Conservation (phyloP, 148 eudicot genomes). For the Nyssa sinensis region DNA sequence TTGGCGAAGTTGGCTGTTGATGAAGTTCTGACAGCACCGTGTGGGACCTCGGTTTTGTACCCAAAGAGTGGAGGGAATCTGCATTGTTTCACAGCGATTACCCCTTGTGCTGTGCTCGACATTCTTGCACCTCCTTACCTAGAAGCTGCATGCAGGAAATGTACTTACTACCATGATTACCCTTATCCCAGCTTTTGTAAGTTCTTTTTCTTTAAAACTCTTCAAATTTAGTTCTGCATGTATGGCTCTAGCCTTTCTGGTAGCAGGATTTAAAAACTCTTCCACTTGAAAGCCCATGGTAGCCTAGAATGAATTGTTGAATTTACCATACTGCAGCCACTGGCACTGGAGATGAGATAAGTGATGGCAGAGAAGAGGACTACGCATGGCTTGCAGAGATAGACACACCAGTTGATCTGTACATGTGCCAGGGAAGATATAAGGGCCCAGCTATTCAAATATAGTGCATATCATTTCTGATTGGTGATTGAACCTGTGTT, state of each 20-base stretch:
- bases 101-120: conserved; percentile 94
- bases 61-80: conserved; percentile 86
- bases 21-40: conserved; percentile 79
- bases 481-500: not conserved
- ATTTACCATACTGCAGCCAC: conserved; percentile 31
- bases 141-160: conserved; percentile 79
- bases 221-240: not conserved
- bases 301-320: not conserved
- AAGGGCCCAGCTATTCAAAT: conserved; percentile 55
- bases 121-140: conserved; percentile 84
- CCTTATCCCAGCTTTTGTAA: conserved; percentile 76
- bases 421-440: conserved; percentile 66
- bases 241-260: not conserved
- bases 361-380: conserved; percentile 50
- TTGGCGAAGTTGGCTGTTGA: conserved; percentile 84
- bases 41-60: conserved; percentile 64
- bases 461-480: conserved; percentile 14
- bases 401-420: conserved; percentile 63
- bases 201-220: conserved; percentile 18
- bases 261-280: not conserved
- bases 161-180: conserved; percentile 90
- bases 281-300: not conserved
- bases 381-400: conserved; percentile 91
- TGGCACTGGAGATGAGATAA: conserved; percentile 24
- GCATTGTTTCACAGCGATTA: conserved; percentile 87